Percentiles rank a stretch among this genome's conserved stretches.
Evolutionary conservation across 2,329 filamentous ascomycete species (phyloP).

Genomic region (Penicillium thymicola): DNA sequence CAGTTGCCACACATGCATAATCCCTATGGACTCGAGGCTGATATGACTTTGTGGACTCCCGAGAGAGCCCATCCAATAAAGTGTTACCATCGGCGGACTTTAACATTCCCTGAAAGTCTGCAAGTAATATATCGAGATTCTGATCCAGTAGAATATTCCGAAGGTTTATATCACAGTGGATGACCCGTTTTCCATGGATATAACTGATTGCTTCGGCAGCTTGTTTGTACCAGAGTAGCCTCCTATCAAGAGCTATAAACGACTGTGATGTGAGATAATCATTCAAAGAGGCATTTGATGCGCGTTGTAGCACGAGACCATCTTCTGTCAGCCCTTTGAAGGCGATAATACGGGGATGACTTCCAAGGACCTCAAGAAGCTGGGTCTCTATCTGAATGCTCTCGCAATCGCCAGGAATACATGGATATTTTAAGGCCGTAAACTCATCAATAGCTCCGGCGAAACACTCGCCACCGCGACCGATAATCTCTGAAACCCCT

Average conservation of each 20-base stretch:
- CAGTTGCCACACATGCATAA: conserved; percentile 13
- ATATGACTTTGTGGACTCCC: conserved; percentile 11
- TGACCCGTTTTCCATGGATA: conserved; percentile 11
- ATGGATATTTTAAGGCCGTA: conserved; percentile 15
- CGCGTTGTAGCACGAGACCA: conserved; percentile 13
- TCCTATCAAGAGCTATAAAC: conserved; percentile 1
- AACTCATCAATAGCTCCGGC: conserved; percentile 10
- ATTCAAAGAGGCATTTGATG: conserved; percentile 4
- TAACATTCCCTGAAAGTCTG: conserved; percentile 17
- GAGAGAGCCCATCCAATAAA: conserved; percentile 12
- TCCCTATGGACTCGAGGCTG: conserved; percentile 7
- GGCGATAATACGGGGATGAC: conserved; percentile 11
- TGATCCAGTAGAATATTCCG: conserved; percentile 3
- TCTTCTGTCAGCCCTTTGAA: conserved; percentile 8
- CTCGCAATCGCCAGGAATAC: background rate
- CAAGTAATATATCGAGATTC: conserved; percentile 9
- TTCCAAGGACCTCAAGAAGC: conserved; percentile 12
- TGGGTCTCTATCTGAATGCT: conserved; percentile 10
- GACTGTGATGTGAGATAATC: conserved; percentile 7
- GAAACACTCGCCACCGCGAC: conserved; percentile 8
- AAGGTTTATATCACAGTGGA: background rate
- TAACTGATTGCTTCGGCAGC: conserved; percentile 18
- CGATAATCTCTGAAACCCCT: conserved; percentile 14
- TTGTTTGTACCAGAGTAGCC: conserved; percentile 18
- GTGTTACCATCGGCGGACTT: conserved; percentile 9